Conservation (phyloP, 1,139 yeast species). For the Kodamaea suecica region DNA sequence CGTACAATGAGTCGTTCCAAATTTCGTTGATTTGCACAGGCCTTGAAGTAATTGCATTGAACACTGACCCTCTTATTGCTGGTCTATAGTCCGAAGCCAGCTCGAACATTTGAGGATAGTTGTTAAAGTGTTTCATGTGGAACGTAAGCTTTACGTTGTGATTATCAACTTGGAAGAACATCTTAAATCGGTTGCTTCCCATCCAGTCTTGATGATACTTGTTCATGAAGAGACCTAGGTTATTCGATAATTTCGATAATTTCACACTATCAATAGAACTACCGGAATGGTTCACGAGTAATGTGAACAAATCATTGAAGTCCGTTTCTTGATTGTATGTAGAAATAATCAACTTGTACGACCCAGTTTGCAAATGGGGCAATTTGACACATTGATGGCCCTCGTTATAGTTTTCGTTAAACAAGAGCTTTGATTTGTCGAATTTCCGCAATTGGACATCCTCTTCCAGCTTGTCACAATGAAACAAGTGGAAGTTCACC, state of each 20-base stretch:
- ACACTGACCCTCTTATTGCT: conserved; percentile 43
- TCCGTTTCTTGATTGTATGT: conserved; percentile 19
- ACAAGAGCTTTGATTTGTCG: conserved; percentile 27
- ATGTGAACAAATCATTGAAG: conserved; percentile 1
- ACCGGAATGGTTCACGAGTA: conserved; percentile 15
- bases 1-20: conserved; percentile 45
- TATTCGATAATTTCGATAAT: conserved; percentile 21
- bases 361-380: conserved; percentile 31
- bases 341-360: conserved; percentile 35
- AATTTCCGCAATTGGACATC: conserved; percentile 25
- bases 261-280: conserved; percentile 9
- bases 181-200: conserved; percentile 34
- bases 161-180: conserved; percentile 22
- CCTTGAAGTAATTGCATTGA: conserved; percentile 25
- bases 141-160: conserved; percentile 24
- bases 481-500: conserved; percentile 45
- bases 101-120: conserved; percentile 18
- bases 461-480: conserved; percentile 19
- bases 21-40: conserved; percentile 35
- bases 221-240: conserved; percentile 37
- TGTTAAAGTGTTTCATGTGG: conserved; percentile 24
- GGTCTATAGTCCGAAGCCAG: conserved; percentile 34
- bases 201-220: conserved; percentile 34
- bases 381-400: conserved; percentile 21
- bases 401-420: conserved; percentile 26